These are phyloP conservation scores for Sonneratia caseolaris DNA, from an alignment of 345 rosid genomes.

Conservation along the genomic window DNA sequence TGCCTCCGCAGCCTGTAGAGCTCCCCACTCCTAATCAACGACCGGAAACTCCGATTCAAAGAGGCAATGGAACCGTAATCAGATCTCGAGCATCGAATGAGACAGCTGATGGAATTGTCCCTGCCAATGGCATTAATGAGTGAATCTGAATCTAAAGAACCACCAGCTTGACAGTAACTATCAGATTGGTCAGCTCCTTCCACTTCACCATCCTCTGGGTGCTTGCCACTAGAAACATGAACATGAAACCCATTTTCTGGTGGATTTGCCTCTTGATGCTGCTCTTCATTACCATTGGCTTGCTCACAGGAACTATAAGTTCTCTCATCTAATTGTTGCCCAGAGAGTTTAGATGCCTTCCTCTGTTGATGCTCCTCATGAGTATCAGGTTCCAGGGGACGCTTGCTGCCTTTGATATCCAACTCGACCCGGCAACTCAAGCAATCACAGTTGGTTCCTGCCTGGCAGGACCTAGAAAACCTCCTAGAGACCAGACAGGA, in stretches of 20 bases:
- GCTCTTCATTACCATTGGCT: not conserved
- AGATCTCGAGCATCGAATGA: constrained; percentile 61
- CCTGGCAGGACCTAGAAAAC: constrained; percentile 57
- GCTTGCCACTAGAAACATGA: not conserved
- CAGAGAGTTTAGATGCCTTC: constrained; percentile 11
- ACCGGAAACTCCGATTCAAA: constrained; percentile 24
- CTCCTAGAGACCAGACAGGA: constrained; percentile 48
- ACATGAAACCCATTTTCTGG: not conserved
- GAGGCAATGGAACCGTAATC: constrained; percentile 29
- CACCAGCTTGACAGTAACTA: constrained; percentile 28
- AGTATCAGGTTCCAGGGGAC: constrained; percentile 27
- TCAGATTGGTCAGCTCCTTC: constrained; percentile 7
- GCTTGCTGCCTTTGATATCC: constrained; percentile 29
- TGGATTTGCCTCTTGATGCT: not conserved
- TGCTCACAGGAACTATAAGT: not conserved
- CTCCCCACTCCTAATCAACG: constrained; percentile 21
- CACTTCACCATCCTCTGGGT: not conserved
- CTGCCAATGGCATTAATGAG: constrained; percentile 63
- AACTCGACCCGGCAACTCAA: constrained; percentile 33
- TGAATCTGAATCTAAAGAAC: constrained; percentile 49
- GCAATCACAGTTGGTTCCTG: constrained; percentile 48
- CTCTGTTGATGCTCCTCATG: constrained; percentile 22
- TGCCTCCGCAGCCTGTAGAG: constrained; percentile 27
- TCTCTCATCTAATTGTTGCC: not conserved
- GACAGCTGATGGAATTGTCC: constrained; percentile 63